phyloP scores from a whole-genome alignment of 106 monocot genomes.

The Xerophyta viscosa region DNA sequence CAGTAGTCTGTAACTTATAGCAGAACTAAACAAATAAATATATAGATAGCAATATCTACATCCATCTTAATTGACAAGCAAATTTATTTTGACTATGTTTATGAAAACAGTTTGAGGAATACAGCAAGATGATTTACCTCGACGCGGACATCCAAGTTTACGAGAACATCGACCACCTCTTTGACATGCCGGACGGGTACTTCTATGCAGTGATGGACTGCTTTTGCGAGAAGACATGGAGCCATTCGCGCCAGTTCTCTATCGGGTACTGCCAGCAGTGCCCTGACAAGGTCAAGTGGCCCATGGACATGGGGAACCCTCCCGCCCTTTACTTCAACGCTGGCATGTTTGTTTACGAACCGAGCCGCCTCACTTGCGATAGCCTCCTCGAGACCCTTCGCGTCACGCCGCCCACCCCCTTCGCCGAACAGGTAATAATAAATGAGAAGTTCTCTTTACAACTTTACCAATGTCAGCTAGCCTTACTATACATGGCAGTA shows the following conservation, averaged over 20 bases:
- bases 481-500: too few species aligned
- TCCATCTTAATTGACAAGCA: too few species aligned
- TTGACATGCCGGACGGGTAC: slow-evolving; percentile 36
- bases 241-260: slow-evolving; percentile 50
- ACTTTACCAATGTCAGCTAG: too few species aligned
- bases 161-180: slow-evolving; percentile 71
- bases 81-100: too few species aligned
- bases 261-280: slow-evolving; percentile 79
- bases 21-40: not conserved
- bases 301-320: slow-evolving; percentile 26
- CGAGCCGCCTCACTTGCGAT: slow-evolving; percentile 23
- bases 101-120: slow-evolving; percentile 50
- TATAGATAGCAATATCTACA: not conserved
- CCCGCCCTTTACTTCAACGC: slow-evolving; percentile 71
- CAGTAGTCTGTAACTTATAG: not conserved
- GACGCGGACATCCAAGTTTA: slow-evolving; percentile 69
- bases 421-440: slow-evolving; percentile 73
- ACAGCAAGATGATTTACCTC: slow-evolving; percentile 57
- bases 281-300: slow-evolving; percentile 54
- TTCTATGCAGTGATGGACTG: slow-evolving; percentile 80
- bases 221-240: slow-evolving; percentile 86
- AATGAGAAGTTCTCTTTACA: too few species aligned
- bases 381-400: slow-evolving; percentile 32
- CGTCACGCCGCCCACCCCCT: slow-evolving; percentile 35
- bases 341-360: slow-evolving; percentile 71